Base-by-base conservation (phyloP, 345 rosid genomes). In the Excoecaria agallocha region DNA sequence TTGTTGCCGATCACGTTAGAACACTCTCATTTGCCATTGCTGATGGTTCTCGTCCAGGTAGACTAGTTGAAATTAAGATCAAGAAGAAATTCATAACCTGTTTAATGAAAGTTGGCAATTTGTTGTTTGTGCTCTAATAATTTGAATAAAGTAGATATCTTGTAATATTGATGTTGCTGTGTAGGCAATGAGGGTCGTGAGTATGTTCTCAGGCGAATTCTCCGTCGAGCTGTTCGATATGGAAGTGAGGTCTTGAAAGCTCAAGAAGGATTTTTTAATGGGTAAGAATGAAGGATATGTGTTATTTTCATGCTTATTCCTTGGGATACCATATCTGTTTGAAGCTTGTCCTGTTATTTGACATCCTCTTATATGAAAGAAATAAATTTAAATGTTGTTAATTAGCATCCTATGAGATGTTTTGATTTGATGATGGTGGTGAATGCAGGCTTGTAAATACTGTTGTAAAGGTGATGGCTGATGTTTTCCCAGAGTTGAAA, bases 31-130 rank as follows among this genome's bases (percentile, higher is more conserved):
- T 95, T 89, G 98, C 98, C 30, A 95, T 95, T 81, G 98, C 98
- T 66, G 99, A 95, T 83, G 98, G 99, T 69, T 92, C 99, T 79
- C 86, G 94, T 72, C 99, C 99, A 85, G 99, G 99, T 95, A 82
- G 66, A 69, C 48, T 51, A 56, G 19, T 67, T 52, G 54, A 48
- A 66, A 46, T 67, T 30, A 38, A 25, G 16, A 43, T 65, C 22
- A 4, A 17, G 43, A 45, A 17, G 25, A 45, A 25, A 5, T 75
- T 57, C 15, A 22, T 24, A 9, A 50, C 38, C 51, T 59, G 67
- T 55, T 66, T 38, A 48, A 3, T 39, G 38, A 49, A 25, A 24
- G 49, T 43, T 60, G 48, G 25, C 19, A 35, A 22, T 35, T 43
- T 30, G 30, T 30, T 30, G 30, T 30, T 48, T 57, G 64, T 57